Percentiles rank a stretch among this genome's conserved stretches.
Evolutionary conservation across 2,329 filamentous ascomycete species (phyloP).

Genomic region (Fusarium xylarioides): DNA sequence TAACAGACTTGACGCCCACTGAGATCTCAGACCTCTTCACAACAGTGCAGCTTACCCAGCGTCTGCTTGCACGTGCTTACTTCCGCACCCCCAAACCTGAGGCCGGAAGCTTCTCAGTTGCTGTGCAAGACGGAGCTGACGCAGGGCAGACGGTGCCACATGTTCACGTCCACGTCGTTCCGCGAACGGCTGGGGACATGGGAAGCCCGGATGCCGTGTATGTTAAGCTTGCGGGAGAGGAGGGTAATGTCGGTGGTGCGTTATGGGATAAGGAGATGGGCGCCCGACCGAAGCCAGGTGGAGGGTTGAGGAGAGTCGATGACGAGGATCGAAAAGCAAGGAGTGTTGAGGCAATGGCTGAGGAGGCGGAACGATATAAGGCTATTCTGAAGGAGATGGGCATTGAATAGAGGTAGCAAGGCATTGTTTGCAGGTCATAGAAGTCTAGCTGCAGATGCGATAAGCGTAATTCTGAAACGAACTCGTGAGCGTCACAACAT

Average conservation of each 20-base stretch:
- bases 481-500: neutral
- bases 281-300: conserved; percentile 58
- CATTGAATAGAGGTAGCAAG: conserved; percentile 27
- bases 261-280: conserved; percentile 62
- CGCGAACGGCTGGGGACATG: conserved; percentile 68
- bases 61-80: conserved; percentile 72
- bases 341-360: conserved; percentile 77
- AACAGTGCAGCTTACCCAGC: conserved; percentile 84
- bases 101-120: conserved; percentile 86
- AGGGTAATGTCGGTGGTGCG: conserved; percentile 81
- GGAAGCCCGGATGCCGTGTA: conserved; percentile 76
- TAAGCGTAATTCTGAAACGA: neutral
- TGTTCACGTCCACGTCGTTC: conserved; percentile 92
- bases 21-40: conserved; percentile 86
- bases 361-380: conserved; percentile 76
- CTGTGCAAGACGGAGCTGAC: conserved; percentile 90
- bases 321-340: conserved; percentile 74
- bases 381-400: conserved; percentile 57
- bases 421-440: neutral
- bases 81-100: conserved; percentile 62
- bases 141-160: conserved; percentile 95
- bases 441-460: neutral
- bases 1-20: conserved; percentile 75
- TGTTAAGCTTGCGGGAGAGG: conserved; percentile 81
- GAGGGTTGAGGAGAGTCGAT: conserved; percentile 75